Evolutionary conservation across 768 basidiomycete species (phyloP), one percentile per base, ranked within the genome.

Genomic region (Phlegmacium glaucopus): DNA sequence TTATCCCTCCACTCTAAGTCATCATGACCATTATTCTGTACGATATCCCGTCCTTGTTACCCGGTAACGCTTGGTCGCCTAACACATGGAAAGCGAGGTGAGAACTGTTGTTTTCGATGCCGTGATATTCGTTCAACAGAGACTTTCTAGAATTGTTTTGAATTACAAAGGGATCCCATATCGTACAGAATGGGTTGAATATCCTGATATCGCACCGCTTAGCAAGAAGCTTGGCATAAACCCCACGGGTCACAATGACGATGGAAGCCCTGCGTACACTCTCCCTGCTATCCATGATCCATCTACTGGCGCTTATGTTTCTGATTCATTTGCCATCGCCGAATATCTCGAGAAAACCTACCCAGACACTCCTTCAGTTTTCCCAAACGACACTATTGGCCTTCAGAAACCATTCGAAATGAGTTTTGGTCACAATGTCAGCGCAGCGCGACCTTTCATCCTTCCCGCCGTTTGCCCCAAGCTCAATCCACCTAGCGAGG

Each of bases 281-380:
- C 48, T 74, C 25, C 76, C 76, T 26, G 67, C 67, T 36, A 70
- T 74, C 45, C 55, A 65, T 39, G 74, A 77, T 45, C 63, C 69
- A 22, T 58, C 57, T 28, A 74, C 67, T 5, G 59, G 61, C 2
- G 51, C 47, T 10, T 55, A 65, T 45, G 17, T 76, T 22, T 29
- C 72, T 0, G 74, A 79, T 44, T 74, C 72, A 5, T 62, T 67
- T 45, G 55, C 57, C 13, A 78, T 78, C 42, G 74, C 74, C 0
- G 61, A 64, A 47, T 78, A 78, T 47, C 73, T 77, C 30, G 77
- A 79, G 27, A 61, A 53, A 12, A 58, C 60, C 0, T 78, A 75
- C 51, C 72, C 75, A 4, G 48, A 62, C 29, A 60, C 66, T 1
- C 64, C 63, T 1, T 44, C 42, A 9, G 42, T 63, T 29, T 56